Conservation (phyloP, 1,139 yeast species). For the Lodderomyces beijingensis region DNA sequence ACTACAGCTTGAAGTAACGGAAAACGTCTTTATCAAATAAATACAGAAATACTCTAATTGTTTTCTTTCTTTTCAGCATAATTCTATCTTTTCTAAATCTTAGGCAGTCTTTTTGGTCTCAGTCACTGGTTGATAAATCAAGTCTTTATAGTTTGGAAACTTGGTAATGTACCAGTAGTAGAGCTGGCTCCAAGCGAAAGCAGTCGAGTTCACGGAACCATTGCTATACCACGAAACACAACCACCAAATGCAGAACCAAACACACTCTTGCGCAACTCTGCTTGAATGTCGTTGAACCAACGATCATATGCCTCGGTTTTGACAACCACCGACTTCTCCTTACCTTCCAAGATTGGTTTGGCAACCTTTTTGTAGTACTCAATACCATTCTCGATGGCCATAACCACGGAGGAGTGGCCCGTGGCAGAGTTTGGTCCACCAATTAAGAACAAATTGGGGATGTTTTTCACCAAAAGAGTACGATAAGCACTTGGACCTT, state of each 20-base stretch:
- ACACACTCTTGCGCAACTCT: slow-evolving; percentile 27
- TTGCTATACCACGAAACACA: slow-evolving; percentile 40
- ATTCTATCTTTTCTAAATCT: too few species aligned
- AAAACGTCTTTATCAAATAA: too few species aligned
- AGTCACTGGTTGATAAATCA: slow-evolving; percentile 13
- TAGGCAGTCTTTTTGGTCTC: slow-evolving; percentile 8
- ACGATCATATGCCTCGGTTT: slow-evolving; percentile 28
- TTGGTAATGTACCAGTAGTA: slow-evolving; percentile 28
- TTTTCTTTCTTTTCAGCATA: too few species aligned
- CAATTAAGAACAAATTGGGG: slow-evolving; percentile 36
- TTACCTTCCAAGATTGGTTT: slow-evolving; percentile 27
- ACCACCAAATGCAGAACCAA: slow-evolving; percentile 41
- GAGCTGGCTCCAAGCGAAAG: slow-evolving; percentile 39
- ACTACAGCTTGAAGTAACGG: too few species aligned
- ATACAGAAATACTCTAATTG: too few species aligned
- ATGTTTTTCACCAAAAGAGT: slow-evolving; percentile 30
- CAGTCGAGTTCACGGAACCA: slow-evolving; percentile 27
- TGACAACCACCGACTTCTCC: slow-evolving; percentile 28
- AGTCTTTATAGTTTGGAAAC: slow-evolving; percentile 27
- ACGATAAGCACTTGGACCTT: slow-evolving; percentile 35
- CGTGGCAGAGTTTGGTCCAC: slow-evolving; percentile 43
- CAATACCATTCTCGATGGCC: slow-evolving; percentile 37
- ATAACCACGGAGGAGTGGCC: slow-evolving; percentile 43
- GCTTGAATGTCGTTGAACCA: slow-evolving; percentile 32
- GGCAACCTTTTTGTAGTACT: slow-evolving; percentile 22